phyloP scores from a whole-genome alignment of 805 yeast species.

The Candida nemodendra region DNA sequence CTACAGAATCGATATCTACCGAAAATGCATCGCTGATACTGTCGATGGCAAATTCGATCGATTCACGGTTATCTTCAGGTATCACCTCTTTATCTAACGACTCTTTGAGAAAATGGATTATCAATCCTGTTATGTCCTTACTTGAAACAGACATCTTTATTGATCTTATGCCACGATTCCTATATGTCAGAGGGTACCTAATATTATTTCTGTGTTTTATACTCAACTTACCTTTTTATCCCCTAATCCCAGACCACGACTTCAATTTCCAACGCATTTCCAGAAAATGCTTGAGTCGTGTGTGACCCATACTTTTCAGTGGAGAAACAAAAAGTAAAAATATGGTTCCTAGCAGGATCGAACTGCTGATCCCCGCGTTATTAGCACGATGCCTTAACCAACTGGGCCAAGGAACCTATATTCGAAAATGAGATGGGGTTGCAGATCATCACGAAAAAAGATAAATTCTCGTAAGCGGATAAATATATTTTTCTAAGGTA shows the following conservation, averaged over 20 bases:
- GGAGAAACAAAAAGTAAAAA: too few species aligned
- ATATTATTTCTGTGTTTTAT: too few species aligned
- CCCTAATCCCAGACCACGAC: too few species aligned
- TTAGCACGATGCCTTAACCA: slow-evolving; percentile 47
- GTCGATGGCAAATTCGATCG: slow-evolving; percentile 90
- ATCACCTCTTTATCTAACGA: slow-evolving; percentile 62
- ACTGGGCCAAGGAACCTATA: slow-evolving; percentile 42
- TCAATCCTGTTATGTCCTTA: slow-evolving; percentile 68
- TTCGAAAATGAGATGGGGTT: background rate
- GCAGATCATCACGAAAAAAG: too few species aligned
- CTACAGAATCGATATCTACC: slow-evolving; percentile 36
- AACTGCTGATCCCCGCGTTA: slow-evolving; percentile 70
- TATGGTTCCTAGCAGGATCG: slow-evolving; percentile 85
- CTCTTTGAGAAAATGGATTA: slow-evolving; percentile 66
- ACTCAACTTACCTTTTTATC: too few species aligned
- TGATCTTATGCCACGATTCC: too few species aligned
- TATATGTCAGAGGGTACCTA: too few species aligned
- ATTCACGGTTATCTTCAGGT: slow-evolving; percentile 77
- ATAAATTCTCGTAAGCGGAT: too few species aligned
- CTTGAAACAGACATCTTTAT: slow-evolving; percentile 44
- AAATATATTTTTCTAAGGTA: too few species aligned
- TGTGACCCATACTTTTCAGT: too few species aligned
- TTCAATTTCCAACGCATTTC: too few species aligned
- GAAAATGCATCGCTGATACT: slow-evolving; percentile 86
- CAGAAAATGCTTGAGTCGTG: background rate